Percentiles rank a stretch among this genome's conserved stretches.
phyloP scores from a whole-genome alignment of 2,329 filamentous ascomycete genomes.

The Cladophialophora exuberans region DNA sequence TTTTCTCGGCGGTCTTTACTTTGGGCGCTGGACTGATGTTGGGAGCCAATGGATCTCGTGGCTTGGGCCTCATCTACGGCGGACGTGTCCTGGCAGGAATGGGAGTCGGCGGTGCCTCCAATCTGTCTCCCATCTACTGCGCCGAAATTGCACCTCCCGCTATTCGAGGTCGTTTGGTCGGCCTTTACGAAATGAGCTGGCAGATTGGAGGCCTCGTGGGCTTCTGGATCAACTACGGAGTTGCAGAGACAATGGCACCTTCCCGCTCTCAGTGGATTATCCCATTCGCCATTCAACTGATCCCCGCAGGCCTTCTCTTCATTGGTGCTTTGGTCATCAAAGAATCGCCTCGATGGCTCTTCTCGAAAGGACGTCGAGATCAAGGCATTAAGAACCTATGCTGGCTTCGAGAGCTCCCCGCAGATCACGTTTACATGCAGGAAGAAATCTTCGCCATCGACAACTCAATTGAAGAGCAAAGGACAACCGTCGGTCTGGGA shows the following conservation, averaged over 20 bases:
- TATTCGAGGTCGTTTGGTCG: constrained; percentile 62
- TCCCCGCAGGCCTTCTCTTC: constrained; percentile 50
- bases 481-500: constrained; percentile 65
- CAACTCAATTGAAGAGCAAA: constrained; percentile 67
- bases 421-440: constrained; percentile 63
- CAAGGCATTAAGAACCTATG: constrained; percentile 61
- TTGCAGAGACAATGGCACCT: constrained; percentile 44
- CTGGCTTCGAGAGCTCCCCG: constrained; percentile 47
- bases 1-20: constrained; percentile 67
- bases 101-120: constrained; percentile 59
- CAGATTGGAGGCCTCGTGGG: constrained; percentile 56
- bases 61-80: constrained; percentile 64
- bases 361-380: constrained; percentile 68
- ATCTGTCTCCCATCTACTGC: constrained; percentile 64
- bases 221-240: constrained; percentile 62
- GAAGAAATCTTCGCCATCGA: constrained; percentile 75
- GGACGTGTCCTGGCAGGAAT: constrained; percentile 63
- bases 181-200: constrained; percentile 61
- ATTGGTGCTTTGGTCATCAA: constrained; percentile 64
- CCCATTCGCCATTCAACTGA: constrained; percentile 46
- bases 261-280: constrained; percentile 46
- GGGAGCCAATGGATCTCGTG: constrained; percentile 63
- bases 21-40: constrained; percentile 75
- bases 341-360: constrained; percentile 71
- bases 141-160: constrained; percentile 61